Evolutionary conservation across 352 stramenopile species (phyloP), one percentile per base, ranked within the genome.

Genomic region (Paralagenidium karlingii): DNA sequence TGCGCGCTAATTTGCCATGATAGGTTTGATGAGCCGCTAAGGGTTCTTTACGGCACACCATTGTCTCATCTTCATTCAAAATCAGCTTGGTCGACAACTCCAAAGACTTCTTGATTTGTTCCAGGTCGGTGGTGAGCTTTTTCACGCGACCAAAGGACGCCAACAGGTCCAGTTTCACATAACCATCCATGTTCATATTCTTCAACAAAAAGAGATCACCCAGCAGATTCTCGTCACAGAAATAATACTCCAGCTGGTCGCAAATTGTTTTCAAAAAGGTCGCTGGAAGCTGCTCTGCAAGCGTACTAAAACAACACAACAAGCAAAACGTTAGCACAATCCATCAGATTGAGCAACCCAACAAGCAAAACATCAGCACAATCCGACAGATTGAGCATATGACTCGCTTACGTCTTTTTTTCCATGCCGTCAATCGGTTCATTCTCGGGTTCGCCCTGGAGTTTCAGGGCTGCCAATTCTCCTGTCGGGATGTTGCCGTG

Each of bases 181-280:
- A 91, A 41, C 77, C 77, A 44, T 91, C 74, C 48, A 73, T 68
- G 45, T 91, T 91, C 77, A 91, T 91, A 47, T 91, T 91, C 51
- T 91, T 91, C 25, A 91, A 44, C 57, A 91, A 46, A 38, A 88
- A 88, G 19, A 91, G 45, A 49, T 91, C 74, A 25, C 74, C 74
- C 4, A 88, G 67, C 27, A 91, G 47, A 60, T 91, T 91, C 34
- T 91, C 77, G 41, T 91, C 77, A 45, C 77, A 91, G 42, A 91
- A 91, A 51, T 91, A 91, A 53, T 82, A 88, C 53, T 91, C 77
- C 40, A 91, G 54, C 46, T 91, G 77, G 46, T 91, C 77, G 43
- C 77, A 91, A 49, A 91, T 85, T 45, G 77, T 88, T 26, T 69
- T 60, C 31, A 91, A 48, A 45, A 91, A 91, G 9, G 77, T 91